phyloP scores from a whole-genome alignment of 1,284 basidiomycete species.

The Taiwanofungus camphoratus region DNA sequence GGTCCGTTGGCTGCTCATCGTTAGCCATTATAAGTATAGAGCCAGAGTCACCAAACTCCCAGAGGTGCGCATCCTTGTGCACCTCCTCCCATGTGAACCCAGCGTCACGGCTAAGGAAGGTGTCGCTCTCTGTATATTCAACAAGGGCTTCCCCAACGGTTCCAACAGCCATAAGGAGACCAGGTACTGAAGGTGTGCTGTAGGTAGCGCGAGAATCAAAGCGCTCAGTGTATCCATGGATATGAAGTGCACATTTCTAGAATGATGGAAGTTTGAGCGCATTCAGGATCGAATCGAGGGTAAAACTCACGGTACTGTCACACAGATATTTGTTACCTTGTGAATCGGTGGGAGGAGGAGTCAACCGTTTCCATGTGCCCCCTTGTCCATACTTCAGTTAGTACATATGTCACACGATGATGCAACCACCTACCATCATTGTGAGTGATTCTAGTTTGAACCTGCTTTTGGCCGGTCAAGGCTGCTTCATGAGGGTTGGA shows the following conservation, averaged over 20 bases:
- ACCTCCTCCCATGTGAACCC: conserved; percentile 99
- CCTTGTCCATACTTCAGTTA: conserved; percentile 35
- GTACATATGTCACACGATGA: background rate
- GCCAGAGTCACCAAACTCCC: conserved; percentile 98
- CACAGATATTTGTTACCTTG: conserved; percentile 75
- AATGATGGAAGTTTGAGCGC: background rate
- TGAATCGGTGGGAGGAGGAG: conserved; percentile 75
- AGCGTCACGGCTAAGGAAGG: conserved; percentile 93
- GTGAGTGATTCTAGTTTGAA: conserved; percentile 90
- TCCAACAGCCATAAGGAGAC: conserved; percentile 95
- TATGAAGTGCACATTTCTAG: conserved; percentile 80
- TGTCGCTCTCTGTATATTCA: conserved; percentile 85
- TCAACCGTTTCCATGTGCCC: conserved; percentile 82
- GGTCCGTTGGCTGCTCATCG: conserved; percentile 90
- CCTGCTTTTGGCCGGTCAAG: conserved; percentile 68
- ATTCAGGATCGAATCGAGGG: background rate
- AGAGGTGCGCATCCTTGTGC: conserved; percentile 95
- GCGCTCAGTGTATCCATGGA: conserved; percentile 96
- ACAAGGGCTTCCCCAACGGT: conserved; percentile 87
- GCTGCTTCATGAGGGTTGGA: conserved; percentile 75
- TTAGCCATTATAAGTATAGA: conserved; percentile 91
- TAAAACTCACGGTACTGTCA: conserved; percentile 51
- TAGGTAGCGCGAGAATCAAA: conserved; percentile 87
- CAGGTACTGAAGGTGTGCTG: conserved; percentile 87
- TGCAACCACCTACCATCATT: conserved; percentile 76